A percentile compares a stretch with the other conserved stretches of the same genome.
Evolutionary conservation across 768 basidiomycete species (phyloP).

Genomic region (Fomitopsis pulvina): DNA sequence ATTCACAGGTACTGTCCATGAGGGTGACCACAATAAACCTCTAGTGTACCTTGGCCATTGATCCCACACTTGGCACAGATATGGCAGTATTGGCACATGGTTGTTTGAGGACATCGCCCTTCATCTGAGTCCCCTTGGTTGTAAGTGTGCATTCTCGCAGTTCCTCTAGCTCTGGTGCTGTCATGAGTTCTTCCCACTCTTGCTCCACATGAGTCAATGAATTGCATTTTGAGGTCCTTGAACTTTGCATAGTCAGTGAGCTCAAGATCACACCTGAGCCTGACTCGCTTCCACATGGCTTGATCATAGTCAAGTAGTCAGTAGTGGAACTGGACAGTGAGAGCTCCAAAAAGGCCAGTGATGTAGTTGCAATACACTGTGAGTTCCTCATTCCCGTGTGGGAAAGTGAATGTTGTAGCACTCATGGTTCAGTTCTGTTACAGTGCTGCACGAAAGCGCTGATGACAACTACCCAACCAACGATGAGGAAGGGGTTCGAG

Average conservation of each 20-base stretch:
- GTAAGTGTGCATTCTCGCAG: not conserved
- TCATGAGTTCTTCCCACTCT: not conserved
- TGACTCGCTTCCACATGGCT: conserved; percentile 21
- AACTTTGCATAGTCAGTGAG: conserved; percentile 20
- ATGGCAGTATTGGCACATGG: conserved; percentile 21
- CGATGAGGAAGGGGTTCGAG: too few relatives aligned
- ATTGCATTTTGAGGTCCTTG: conserved; percentile 4
- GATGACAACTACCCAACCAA: too few relatives aligned
- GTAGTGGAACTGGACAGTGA: conserved; percentile 6
- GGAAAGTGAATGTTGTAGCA: conserved; percentile 21
- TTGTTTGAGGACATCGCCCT: too few relatives aligned
- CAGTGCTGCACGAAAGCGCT: too few relatives aligned
- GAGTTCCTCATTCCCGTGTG: conserved; percentile 22
- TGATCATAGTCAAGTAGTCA: conserved; percentile 27
- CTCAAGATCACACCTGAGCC: conserved; percentile 6
- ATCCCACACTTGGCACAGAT: conserved; percentile 12
- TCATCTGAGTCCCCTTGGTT: not conserved
- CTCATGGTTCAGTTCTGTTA: too few relatives aligned
- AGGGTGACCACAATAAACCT: conserved; percentile 10
- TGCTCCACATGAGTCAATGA: conserved; percentile 1
- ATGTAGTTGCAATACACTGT: conserved; percentile 22
- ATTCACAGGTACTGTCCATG: conserved; percentile 12
- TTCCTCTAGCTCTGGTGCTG: not conserved
- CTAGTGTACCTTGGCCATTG: conserved; percentile 6
- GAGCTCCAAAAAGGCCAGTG: conserved; percentile 15